Evolutionary conservation across 139 green algal species (phyloP), one percentile per base, ranked within the genome.

Genomic region (Ettlia oleoabundans): DNA sequence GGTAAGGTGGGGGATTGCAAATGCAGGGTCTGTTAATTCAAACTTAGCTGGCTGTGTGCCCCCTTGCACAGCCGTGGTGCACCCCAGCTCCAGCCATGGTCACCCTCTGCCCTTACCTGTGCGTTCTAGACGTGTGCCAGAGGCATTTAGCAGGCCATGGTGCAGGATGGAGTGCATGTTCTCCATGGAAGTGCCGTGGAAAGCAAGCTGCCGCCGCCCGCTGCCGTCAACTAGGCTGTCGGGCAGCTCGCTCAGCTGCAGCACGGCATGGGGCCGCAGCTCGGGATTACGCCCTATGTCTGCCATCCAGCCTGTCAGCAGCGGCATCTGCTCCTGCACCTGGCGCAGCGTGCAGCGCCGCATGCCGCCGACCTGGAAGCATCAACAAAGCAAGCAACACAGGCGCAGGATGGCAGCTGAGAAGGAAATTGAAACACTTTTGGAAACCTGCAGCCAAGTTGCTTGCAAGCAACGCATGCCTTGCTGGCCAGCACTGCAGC

Each of bases 121-220:
- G 33, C 81, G 72, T 38, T 86, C 71, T 51, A 86, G 32, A 7
- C 68, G 76, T 6, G 81, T 81, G 38, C 68, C 68, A 28, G 69
- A 81, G 1, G 53, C 51, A 30, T 79, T 79, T 2, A 86, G 51
- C 65, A 86, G 71, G 19, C 81, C 81, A 18, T 70, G 62, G 52
- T 80, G 38, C 47, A 86, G 71, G 53, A 86, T 86, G 38, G n/a
- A 61, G n/a, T 65, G 43, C 40, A 86, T 28, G 40, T 80, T 81
- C 38, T 86, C 81, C 38, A 82, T 64, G 81, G 35, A 38, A 24
- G 71, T 85, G 28, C 79, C 79, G 28, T 84, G 70, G 66, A 79
- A 84, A 1, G 71, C 70, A 40, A 79, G 66, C 40, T 79, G 35
- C 0, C 42, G 64, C 33, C 63, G 26, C 38, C 33, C 35, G 28